These are phyloP conservation scores for Albugo candida DNA, from an alignment of 352 stramenopile genomes.

Conservation along the genomic window DNA sequence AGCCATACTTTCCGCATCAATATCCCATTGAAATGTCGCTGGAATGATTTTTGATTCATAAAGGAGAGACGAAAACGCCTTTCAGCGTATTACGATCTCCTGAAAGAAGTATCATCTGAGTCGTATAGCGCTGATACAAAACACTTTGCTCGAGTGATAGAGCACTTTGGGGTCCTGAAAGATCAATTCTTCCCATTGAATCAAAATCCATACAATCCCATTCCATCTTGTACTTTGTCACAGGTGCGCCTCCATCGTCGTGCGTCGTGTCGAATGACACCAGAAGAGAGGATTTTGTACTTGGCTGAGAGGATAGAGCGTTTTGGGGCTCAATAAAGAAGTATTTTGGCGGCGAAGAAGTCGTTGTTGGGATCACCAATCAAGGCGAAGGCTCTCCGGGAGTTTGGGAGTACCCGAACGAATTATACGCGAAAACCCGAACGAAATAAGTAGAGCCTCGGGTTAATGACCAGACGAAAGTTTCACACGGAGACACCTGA, in stretches of 20 bases:
- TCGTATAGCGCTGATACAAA: conserved; percentile 68
- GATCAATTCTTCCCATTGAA: conserved; percentile 18
- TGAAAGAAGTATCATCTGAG: conserved; percentile 78
- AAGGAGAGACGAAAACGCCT: conserved; percentile 77
- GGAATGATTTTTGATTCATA: conserved; percentile 34
- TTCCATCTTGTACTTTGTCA: conserved; percentile 84
- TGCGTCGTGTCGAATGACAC: conserved; percentile 61
- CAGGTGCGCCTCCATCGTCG: conserved; percentile 56
- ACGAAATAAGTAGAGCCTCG: conserved; percentile 78
- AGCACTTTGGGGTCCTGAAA: conserved; percentile 11
- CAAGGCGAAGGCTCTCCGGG: conserved; percentile 39
- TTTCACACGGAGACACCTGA: conserved; percentile 51
- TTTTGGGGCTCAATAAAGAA: conserved; percentile 10
- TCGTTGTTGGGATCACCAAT: conserved; percentile 60
- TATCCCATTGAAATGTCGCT: conserved; percentile 38
- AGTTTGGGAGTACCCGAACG: conserved; percentile 74
- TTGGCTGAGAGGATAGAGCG: conserved; percentile 10
- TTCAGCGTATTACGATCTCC: conserved; percentile 55
- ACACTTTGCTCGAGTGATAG: conserved; percentile 23
- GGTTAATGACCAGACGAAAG: conserved; percentile 60
- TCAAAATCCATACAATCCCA: conserved; percentile 83
- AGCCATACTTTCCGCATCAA: conserved; percentile 62
- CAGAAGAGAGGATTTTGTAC: conserved; percentile 25
- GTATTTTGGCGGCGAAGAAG: conserved; percentile 29
- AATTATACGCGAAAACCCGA: conserved; percentile 83